Percentiles rank a stretch among this genome's conserved stretches.
These are phyloP conservation scores for Skeletonema marinoi DNA, from an alignment of 108 stramenopile species.

Conservation along the genomic window DNA sequence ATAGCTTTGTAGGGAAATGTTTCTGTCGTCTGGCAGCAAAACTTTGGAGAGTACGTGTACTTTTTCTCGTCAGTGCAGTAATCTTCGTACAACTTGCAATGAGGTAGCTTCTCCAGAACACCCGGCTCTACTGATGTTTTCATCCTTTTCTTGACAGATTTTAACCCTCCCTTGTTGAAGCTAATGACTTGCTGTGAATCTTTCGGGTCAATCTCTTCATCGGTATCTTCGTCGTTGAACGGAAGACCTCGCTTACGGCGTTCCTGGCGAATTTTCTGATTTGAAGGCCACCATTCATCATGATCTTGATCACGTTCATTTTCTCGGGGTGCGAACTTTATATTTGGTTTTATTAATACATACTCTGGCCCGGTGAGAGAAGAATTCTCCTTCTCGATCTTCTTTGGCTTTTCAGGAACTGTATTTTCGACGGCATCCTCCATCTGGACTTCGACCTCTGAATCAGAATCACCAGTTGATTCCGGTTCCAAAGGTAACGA, in stretches of 20 bases:
- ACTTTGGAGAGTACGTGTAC: constrained; percentile 46
- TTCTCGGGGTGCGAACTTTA: constrained; percentile 1
- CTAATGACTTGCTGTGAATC: background rate
- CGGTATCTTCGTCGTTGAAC: constrained; percentile 48
- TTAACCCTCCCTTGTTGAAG: constrained; percentile 21
- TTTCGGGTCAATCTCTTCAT: constrained; percentile 39
- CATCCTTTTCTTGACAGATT: constrained; percentile 34
- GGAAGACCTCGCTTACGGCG: constrained; percentile 39
- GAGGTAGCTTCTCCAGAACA: constrained; percentile 81
- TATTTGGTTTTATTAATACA: background rate
- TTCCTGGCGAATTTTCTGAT: constrained; percentile 59
- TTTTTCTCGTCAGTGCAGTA: constrained; percentile 41
- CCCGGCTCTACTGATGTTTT: constrained; percentile 65
- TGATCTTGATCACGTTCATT: constrained; percentile 21
- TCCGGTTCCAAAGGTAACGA: constrained; percentile 36
- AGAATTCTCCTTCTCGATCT: background rate
- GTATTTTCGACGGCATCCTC: background rate
- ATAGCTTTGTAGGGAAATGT: constrained; percentile 69
- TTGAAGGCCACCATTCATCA: constrained; percentile 84
- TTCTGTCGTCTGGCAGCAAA: constrained; percentile 85
- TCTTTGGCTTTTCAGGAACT: background rate
- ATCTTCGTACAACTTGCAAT: constrained; percentile 74
- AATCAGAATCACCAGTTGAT: constrained; percentile 3
- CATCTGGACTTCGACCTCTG: background rate
- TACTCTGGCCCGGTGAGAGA: background rate